Evolutionary conservation across 495 filamentous ascomycete genomes (phyloP).

Genomic region (Bathelium albidoporum): DNA sequence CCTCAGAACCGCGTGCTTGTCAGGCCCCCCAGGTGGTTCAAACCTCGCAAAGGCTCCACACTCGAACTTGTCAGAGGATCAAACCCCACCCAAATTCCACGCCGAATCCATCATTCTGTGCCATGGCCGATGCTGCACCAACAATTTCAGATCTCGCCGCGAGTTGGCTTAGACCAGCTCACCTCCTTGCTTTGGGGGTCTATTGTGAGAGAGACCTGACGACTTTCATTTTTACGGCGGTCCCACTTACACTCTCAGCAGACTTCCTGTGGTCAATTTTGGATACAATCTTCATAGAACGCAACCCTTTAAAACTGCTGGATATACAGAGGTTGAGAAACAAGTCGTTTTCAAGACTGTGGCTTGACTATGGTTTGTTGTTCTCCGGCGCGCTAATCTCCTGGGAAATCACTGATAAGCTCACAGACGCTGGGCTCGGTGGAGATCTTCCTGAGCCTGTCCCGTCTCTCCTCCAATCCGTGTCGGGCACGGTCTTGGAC

Average conservation of each 20-base stretch:
- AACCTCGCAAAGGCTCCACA: no score
- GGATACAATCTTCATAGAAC: not conserved
- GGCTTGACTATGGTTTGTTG: not conserved
- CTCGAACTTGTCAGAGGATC: no score
- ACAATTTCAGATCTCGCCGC: not conserved
- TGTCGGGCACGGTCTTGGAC: conserved; percentile 19
- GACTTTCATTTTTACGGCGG: not conserved
- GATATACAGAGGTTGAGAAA: not conserved
- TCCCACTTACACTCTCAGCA: not conserved
- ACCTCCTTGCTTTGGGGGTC: not conserved
- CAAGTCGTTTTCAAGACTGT: not conserved
- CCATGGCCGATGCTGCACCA: not conserved
- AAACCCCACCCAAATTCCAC: not conserved
- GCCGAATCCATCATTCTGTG: no score
- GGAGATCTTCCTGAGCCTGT: not conserved
- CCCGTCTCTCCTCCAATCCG: conserved; percentile 14
- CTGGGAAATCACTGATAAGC: not conserved
- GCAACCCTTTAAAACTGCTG: not conserved
- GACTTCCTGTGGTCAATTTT: not conserved
- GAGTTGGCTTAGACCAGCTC: not conserved
- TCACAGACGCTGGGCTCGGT: not conserved
- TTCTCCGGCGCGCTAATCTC: not conserved
- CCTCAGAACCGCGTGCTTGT: no score
- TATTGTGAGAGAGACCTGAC: not conserved
- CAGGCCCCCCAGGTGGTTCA: no score